These are phyloP conservation scores for Glomus cerebriforme DNA, from an alignment of 192 early-diverging fungal species.

Conservation along the genomic window DNA sequence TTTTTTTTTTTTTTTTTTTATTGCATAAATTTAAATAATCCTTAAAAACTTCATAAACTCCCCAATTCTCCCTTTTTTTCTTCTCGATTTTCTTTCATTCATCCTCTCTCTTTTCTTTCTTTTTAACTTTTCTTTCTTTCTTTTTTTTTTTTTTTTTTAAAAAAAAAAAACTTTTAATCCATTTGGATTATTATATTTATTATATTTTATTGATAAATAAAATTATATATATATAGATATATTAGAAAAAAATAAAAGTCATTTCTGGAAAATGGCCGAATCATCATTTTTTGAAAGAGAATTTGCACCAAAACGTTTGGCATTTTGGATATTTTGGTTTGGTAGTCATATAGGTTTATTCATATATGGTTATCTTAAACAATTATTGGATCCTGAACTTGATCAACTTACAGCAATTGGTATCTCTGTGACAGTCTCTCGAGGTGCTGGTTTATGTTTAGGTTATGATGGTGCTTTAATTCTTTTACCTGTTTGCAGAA, in stretches of 20 bases:
- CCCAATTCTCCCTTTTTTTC: neutral
- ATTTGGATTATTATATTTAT: no score
- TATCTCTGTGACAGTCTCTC: conserved; percentile 52
- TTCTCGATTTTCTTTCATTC: conserved; percentile 10
- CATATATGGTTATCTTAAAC: conserved; percentile 53
- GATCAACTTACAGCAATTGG: conserved; percentile 53
- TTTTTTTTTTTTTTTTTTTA: no score
- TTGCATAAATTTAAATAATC: no score
- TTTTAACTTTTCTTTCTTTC: no score
- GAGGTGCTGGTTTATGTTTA: conserved; percentile 59
- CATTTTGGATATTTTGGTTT: conserved; percentile 36
- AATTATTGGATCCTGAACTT: conserved; percentile 51
- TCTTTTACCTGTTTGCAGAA: conserved; percentile 63
- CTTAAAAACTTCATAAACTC: neutral
- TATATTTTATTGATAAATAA: no score
- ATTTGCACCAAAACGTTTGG: conserved; percentile 10
- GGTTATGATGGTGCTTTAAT: conserved; percentile 56
- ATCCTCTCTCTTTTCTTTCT: no score
- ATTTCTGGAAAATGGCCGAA: conserved; percentile 28
- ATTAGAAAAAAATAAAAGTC: no score
- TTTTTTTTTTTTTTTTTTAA: no score
- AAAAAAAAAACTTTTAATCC: no score
- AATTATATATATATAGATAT: neutral
- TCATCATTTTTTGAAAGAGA: conserved; percentile 10
- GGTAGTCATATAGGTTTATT: conserved; percentile 47